Conservation (phyloP, 768 basidiomycete species). For the Pisolithus sp. region DNA sequence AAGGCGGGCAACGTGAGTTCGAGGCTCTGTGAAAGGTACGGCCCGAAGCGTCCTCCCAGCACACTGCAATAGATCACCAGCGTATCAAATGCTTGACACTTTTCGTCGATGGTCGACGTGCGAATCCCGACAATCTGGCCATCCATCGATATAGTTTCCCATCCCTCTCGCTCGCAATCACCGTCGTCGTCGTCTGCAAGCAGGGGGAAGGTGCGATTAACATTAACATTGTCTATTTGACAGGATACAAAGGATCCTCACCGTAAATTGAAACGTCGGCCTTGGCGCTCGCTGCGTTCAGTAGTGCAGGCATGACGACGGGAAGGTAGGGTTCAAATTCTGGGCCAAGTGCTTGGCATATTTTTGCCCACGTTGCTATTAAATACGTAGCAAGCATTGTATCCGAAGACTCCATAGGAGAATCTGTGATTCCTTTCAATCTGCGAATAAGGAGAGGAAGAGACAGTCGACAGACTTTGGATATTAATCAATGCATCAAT, state of each 20-base stretch:
- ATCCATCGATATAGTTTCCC: constrained; percentile 73
- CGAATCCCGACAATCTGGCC: constrained; percentile 73
- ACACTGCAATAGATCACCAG: constrained; percentile 74
- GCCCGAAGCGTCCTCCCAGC: constrained; percentile 58
- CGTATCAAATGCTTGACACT: constrained; percentile 85
- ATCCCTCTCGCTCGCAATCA: constrained; percentile 59
- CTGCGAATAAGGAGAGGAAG: not conserved
- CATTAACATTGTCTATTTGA: not conserved
- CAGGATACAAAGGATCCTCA: constrained; percentile 22
- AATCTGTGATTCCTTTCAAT: constrained; percentile 38
- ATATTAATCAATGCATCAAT: constrained; percentile 69
- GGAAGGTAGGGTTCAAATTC: constrained; percentile 86
- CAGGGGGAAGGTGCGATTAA: not conserved
- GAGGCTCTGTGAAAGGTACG: constrained; percentile 64
- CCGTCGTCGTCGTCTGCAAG: constrained; percentile 51
- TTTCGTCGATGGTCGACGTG: constrained; percentile 78
- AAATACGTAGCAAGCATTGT: constrained; percentile 69
- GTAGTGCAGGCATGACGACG: constrained; percentile 74
- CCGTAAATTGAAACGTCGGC: constrained; percentile 72
- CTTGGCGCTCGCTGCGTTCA: constrained; percentile 73
- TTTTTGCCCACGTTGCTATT: constrained; percentile 83
- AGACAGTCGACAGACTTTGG: constrained; percentile 49
- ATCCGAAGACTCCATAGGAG: constrained; percentile 63
- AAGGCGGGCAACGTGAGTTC: constrained; percentile 68
- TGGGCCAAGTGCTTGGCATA: constrained; percentile 77